A percentile compares a stretch with the other conserved stretches of the same genome.
Conservation (phyloP, 2,329 filamentous ascomycete species). For the Fusarium pininemorale region DNA sequence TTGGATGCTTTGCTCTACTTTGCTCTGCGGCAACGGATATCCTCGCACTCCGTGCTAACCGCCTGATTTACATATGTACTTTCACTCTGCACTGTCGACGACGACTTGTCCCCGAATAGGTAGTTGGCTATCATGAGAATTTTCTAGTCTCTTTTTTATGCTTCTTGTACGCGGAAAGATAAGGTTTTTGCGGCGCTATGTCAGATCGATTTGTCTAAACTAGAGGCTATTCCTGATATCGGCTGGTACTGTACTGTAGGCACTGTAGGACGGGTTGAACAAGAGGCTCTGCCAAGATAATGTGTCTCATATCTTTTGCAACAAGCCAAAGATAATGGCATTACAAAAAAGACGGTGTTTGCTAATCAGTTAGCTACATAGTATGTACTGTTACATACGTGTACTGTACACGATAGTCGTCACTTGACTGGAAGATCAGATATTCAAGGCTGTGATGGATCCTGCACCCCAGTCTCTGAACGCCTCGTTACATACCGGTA, state of each 20-base stretch:
- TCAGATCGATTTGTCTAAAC: not conserved
- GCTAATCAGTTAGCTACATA: not conserved
- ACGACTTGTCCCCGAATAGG: constrained; percentile 12
- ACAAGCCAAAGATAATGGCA: not conserved
- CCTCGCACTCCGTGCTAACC: constrained; percentile 33
- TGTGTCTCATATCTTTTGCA: not conserved
- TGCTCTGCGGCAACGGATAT: constrained; percentile 8
- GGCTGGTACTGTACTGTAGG: not conserved
- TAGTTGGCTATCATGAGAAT: constrained; percentile 24
- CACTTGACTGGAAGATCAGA: not conserved
- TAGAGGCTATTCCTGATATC: not conserved
- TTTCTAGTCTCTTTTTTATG: not conserved
- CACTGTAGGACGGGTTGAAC: not conserved
- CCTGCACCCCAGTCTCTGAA: not conserved
- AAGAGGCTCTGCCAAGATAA: constrained; percentile 6
- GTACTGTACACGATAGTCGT: not conserved
- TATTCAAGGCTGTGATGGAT: not conserved
- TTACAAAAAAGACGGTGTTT: not conserved
- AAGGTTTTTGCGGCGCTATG: constrained; percentile 6
- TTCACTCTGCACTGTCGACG: not conserved
- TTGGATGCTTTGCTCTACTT: constrained; percentile 17
- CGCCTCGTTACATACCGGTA: not conserved
- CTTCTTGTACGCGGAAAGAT: constrained; percentile 1
- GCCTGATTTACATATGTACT: constrained; percentile 13
- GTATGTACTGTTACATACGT: not conserved